Base-by-base conservation (phyloP, 805 yeast species). In the Kregervanrija delftensis region DNA sequence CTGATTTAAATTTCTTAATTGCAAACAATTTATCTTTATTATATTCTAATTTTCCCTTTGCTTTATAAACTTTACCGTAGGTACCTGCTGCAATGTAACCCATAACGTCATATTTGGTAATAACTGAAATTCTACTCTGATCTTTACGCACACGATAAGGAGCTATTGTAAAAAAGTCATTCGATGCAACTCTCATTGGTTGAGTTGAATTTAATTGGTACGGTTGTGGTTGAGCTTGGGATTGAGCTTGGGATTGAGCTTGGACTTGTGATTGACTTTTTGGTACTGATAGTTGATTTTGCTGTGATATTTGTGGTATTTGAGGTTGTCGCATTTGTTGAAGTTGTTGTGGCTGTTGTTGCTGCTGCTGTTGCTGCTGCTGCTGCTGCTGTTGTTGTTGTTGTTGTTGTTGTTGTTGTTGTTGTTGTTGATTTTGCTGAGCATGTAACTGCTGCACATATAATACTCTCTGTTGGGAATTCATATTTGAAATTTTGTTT, bases 21-120 rank as follows among this genome's bases (percentile, higher is more conserved):
- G 99, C 99, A 60, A 72, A 86, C 38, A 80, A 70, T 14, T 63
- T 54, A 17, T 50, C 52, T 17, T 52, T 59, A 59, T 40, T 54
- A 46, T 44, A 46, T 35, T 52, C 55, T 37, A 57, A 48, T 46
- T 61, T 49, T 8, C 81, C 72, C 49, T 76, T 76, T 8, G 97
- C 98, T 60, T 93, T 91, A 68, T 89, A 93, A 16, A 88, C 96
- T 47, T 88, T 77, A 46, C 99, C 99, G 63, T 93, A 93, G 0
- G 99, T 93, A 35, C 99, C 99, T 0, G 99, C 96, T 1, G 99
- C 99, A 47, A 93, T 93, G 64, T 93, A 93, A 0, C 99, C 99
- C 13, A 89, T 66, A 48, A 93, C 83, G 49, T 84, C 90, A 64
- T 90, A 93, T 54, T 83, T 84, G 42, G 83, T 82, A n/a, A 88